Percentiles rank a stretch among this genome's conserved stretches.
These are phyloP conservation scores for Beauveria sp. DNA, from an alignment of 2,329 filamentous ascomycete species.

Conservation along the genomic window DNA sequence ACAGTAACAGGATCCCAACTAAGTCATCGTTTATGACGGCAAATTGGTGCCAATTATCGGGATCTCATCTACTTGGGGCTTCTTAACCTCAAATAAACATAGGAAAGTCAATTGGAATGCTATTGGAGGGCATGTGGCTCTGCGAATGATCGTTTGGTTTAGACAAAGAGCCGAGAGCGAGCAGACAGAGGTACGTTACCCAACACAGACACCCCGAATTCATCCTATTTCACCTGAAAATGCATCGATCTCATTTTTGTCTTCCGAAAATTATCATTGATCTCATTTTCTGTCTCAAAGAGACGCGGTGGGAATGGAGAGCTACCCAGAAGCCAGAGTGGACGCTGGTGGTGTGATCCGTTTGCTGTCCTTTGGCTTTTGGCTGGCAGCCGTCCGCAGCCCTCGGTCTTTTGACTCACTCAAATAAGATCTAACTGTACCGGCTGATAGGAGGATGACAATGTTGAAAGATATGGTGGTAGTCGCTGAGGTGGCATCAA, in stretches of 20 bases:
- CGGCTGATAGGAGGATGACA: background rate
- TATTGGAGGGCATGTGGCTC: background rate
- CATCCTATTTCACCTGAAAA: background rate
- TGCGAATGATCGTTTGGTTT: background rate
- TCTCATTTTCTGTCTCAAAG: background rate
- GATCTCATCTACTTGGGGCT: background rate
- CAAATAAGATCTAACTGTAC: background rate
- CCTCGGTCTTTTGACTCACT: background rate
- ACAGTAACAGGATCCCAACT: background rate
- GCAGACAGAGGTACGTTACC: conserved; percentile 1
- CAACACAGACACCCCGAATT: background rate
- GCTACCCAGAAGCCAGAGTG: background rate
- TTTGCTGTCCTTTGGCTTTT: background rate
- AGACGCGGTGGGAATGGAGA: background rate
- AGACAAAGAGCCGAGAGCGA: background rate
- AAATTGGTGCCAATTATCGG: background rate
- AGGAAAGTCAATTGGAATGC: background rate
- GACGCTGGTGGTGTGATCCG: background rate
- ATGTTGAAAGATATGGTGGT: background rate
- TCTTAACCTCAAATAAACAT: background rate
- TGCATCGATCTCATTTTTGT: background rate
- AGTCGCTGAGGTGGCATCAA: background rate
- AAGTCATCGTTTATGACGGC: background rate
- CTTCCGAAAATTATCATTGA: background rate
- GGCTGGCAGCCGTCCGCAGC: background rate